Evolutionary conservation across 495 filamentous ascomycete species (phyloP), one percentile per base, ranked within the genome.

Genomic region (Podospora pseudocomata): DNA sequence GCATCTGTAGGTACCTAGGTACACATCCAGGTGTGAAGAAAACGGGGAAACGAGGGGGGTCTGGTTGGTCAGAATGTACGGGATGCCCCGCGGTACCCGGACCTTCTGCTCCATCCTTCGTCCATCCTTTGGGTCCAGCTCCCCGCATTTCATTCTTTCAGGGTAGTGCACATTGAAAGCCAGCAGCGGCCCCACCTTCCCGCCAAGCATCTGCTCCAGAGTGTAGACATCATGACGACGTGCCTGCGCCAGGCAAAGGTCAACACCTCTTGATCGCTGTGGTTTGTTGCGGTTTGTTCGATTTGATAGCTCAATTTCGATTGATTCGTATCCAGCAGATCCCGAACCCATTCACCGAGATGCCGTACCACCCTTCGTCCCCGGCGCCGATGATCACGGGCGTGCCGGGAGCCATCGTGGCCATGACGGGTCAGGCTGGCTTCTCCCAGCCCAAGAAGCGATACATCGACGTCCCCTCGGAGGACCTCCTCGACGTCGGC

Each of bases 381-480:
- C 55, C 55, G n/a, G 0, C n/a, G 15, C n/a, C 30, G 15, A 49
- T 61, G 23, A 13, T 27, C 27, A 26, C 59, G 56, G 6, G 9
- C 19, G 19, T 27, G 56, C 56, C 44, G 39, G 39, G 39, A 19
- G 3, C 19, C 62, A 49, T 20, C 34, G 19, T 53, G 56, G 27
- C 19, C 59, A 30, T 30, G 19, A 61, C 13, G 0, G 15, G 39
- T 3, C 39, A 49, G 9, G 39, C 39, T 13, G 39, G 39, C 15
- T 49, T 49, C 39, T 49, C 39, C 15, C 39, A 11, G 13, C 39
- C 39, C 23, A 18, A 27, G 16, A 53, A 62, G 15, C 64, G 70
- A 32, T 67, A 75, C 57, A 62, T 75, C 27, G 64, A 32, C 13
- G 67, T 64, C 44, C 55, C 56, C 32, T 39, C 65, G 11, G 44